phyloP scores from a whole-genome alignment of 495 filamentous ascomycete species.

The Lasiosphaeris hirsuta region DNA sequence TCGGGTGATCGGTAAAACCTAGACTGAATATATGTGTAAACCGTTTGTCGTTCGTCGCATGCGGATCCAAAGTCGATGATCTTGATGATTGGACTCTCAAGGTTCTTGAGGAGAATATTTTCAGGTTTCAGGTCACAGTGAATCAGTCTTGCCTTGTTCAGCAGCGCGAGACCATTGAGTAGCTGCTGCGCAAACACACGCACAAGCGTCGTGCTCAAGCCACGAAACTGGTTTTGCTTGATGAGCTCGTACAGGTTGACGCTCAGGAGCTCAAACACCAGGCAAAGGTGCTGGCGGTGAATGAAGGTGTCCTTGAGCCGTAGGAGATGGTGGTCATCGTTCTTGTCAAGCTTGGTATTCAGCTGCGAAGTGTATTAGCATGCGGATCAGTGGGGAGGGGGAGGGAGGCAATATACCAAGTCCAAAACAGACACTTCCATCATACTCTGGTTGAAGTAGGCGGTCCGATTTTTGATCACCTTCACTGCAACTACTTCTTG shows the following conservation, averaged over 20 bases:
- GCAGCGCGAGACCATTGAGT: constrained; percentile 81
- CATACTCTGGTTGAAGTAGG: constrained; percentile 99
- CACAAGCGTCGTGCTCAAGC: constrained; percentile 94
- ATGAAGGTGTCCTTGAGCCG: constrained; percentile 98
- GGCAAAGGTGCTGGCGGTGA: constrained; percentile 93
- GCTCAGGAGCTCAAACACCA: constrained; percentile 95
- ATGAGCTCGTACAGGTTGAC: constrained; percentile 99
- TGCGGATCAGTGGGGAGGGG: background rate
- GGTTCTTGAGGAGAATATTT: constrained; percentile 96
- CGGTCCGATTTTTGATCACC: constrained; percentile 98
- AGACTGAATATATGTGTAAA: constrained; percentile 99
- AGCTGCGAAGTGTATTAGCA: constrained; percentile 52
- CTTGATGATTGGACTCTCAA: constrained; percentile 99
- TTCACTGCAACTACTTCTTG: constrained; percentile 99
- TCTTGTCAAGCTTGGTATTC: constrained; percentile 98
- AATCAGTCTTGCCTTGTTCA: constrained; percentile 96
- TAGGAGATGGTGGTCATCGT: constrained; percentile 96
- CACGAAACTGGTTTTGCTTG: constrained; percentile 99
- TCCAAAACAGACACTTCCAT: constrained; percentile 99
- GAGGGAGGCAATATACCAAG: constrained; percentile 57
- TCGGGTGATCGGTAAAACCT: constrained; percentile 97
- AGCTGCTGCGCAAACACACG: constrained; percentile 98
- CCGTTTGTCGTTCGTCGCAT: constrained; percentile 96
- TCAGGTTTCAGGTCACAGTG: constrained; percentile 99
- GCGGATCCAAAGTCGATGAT: constrained; percentile 99